phyloP scores from a whole-genome alignment of 176 grass and related monocot species.

The Secale cereale region DNA sequence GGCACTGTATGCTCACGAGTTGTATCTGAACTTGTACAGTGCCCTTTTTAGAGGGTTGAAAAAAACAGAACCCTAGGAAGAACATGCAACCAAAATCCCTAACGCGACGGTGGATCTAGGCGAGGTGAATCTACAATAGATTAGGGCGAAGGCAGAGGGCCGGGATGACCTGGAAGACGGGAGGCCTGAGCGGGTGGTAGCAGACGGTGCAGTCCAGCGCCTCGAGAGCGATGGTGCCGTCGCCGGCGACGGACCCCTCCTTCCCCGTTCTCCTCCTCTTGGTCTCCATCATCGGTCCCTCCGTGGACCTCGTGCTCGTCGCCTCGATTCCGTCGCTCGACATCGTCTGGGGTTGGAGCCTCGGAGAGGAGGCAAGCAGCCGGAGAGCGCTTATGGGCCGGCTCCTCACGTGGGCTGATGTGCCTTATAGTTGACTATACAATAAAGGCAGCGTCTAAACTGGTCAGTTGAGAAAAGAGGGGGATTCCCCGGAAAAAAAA shows the following conservation, averaged over 20 bases:
- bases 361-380: neutral
- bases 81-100: no score
- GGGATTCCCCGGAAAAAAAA: no score
- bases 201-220: constrained; percentile 47
- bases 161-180: neutral
- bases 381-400: neutral
- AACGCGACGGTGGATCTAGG: neutral
- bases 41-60: neutral
- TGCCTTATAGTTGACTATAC: no score
- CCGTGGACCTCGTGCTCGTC: neutral
- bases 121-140: neutral
- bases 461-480: no score
- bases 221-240: constrained; percentile 24
- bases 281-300: neutral
- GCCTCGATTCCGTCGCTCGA: neutral
- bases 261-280: neutral
- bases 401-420: neutral
- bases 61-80: neutral
- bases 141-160: neutral
- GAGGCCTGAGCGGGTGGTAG: constrained; percentile 18
- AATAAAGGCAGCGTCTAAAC: no score
- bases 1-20: no score
- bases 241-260: neutral
- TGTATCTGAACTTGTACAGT: neutral
- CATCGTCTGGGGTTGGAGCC: neutral